Conservation (phyloP, 805 yeast species). For the Cyberlindnera saturnus region DNA sequence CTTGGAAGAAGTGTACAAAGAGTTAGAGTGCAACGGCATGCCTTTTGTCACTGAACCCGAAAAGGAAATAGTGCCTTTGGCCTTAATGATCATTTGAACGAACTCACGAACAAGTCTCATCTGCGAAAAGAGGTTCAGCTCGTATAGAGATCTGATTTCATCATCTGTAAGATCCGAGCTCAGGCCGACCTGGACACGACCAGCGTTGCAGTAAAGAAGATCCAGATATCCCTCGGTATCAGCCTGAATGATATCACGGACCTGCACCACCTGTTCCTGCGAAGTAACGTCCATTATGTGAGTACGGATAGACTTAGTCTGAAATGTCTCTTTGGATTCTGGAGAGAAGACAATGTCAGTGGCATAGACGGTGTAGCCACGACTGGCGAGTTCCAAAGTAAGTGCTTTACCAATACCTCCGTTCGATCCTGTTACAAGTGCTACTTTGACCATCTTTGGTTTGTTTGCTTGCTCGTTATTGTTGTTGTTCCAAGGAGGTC, state of each 20-base stretch:
- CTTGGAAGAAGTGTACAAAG: conserved; percentile 34
- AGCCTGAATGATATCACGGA: conserved; percentile 19
- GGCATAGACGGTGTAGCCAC: conserved; percentile 35
- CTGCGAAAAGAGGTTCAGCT: conserved; percentile 36
- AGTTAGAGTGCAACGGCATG: conserved; percentile 32
- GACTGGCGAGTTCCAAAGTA: conserved; percentile 37
- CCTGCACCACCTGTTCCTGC: conserved; percentile 22
- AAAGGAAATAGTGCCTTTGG: conserved; percentile 35
- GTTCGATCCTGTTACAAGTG: conserved; percentile 56
- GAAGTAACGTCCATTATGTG: conserved; percentile 30
- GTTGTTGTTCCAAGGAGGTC: too few species aligned
- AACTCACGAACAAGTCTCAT: conserved; percentile 34
- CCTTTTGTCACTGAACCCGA: conserved; percentile 34
- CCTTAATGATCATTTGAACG: conserved; percentile 27
- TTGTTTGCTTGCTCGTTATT: background rate
- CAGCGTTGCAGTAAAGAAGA: conserved; percentile 39
- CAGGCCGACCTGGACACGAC: conserved; percentile 24
- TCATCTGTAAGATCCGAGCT: conserved; percentile 30
- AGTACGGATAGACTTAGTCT: background rate
- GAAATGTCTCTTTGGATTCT: conserved; percentile 22
- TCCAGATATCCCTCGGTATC: conserved; percentile 29
- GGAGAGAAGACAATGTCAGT: conserved; percentile 27
- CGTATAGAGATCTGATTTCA: conserved; percentile 17
- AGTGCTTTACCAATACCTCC: conserved; percentile 52
- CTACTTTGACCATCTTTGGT: conserved; percentile 18